phyloP scores from a whole-genome alignment of 2,329 filamentous ascomycete species.

The Aspergillus texensis region DNA sequence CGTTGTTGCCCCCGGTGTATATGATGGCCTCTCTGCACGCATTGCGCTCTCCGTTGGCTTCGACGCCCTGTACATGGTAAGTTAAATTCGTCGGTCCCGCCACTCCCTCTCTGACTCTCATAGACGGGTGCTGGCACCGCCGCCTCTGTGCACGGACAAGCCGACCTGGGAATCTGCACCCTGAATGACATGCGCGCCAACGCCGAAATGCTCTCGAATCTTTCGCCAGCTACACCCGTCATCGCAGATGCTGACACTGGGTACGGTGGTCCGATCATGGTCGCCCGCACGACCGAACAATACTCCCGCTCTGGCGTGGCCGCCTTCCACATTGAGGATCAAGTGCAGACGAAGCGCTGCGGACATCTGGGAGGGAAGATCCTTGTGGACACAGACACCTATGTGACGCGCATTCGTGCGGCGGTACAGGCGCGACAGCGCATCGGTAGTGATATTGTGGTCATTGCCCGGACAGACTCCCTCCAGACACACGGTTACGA shows the following conservation, averaged over 20 bases:
- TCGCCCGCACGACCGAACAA: constrained; percentile 52
- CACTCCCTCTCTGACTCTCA: background rate
- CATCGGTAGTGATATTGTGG: constrained; percentile 44
- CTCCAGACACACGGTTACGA: constrained; percentile 42
- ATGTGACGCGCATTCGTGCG: constrained; percentile 40
- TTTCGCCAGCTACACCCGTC: constrained; percentile 52
- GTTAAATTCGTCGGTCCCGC: background rate
- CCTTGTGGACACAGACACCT: constrained; percentile 39
- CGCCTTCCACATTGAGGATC: constrained; percentile 61
- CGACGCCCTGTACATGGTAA: constrained; percentile 56
- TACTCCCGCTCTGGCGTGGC: constrained; percentile 59
- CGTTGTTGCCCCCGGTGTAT: constrained; percentile 53
- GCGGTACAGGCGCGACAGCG: constrained; percentile 39
- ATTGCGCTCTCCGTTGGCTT: constrained; percentile 54
- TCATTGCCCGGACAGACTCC: constrained; percentile 49
- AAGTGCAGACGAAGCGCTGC: constrained; percentile 51
- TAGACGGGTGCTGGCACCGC: constrained; percentile 57
- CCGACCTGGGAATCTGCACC: constrained; percentile 55
- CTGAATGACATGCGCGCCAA: constrained; percentile 57
- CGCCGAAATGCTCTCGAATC: constrained; percentile 57
- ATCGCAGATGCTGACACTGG: constrained; percentile 60
- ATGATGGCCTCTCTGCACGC: constrained; percentile 54
- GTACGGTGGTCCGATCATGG: constrained; percentile 55
- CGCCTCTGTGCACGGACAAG: constrained; percentile 51
- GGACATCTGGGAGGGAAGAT: constrained; percentile 45